A percentile compares a stretch with the other conserved stretches of the same genome.
These are phyloP conservation scores for Zalaria obscura DNA, from an alignment of 2,329 filamentous ascomycete genomes.

Conservation along the genomic window DNA sequence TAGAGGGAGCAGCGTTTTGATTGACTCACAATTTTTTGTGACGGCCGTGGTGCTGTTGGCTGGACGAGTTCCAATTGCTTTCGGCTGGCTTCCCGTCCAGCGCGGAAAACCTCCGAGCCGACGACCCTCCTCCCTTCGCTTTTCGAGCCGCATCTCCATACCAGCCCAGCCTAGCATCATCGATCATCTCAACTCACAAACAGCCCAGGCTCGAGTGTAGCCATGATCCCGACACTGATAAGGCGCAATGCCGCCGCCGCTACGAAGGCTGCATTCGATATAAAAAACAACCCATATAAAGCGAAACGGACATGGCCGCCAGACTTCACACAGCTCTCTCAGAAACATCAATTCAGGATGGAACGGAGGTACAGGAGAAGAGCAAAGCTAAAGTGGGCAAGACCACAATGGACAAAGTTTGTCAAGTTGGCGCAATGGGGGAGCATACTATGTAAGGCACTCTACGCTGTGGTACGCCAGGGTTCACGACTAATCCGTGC, in stretches of 20 bases:
- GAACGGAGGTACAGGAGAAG: conserved; percentile 68
- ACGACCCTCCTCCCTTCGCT: too few relatives aligned
- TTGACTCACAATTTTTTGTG: conserved; percentile 1
- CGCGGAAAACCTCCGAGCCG: not conserved
- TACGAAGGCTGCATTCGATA: conserved; percentile 18
- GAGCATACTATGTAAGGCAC: conserved; percentile 40
- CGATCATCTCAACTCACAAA: not conserved
- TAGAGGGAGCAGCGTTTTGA: conserved; percentile 2
- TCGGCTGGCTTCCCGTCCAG: not conserved
- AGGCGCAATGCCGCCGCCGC: conserved; percentile 23
- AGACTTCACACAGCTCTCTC: conserved; percentile 54
- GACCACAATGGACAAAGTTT: conserved; percentile 51
- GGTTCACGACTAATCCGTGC: not conserved
- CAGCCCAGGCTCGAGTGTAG: not conserved
- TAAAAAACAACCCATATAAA: conserved; percentile 44
- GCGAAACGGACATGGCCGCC: conserved; percentile 67
- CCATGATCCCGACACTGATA: conserved; percentile 34
- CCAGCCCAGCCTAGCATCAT: not conserved
- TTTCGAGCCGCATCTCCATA: not conserved
- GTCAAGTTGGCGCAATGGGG: conserved; percentile 51
- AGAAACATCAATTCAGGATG: conserved; percentile 61
- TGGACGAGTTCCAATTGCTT: not conserved
- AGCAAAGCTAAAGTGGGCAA: conserved; percentile 44
- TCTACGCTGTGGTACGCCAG: too few relatives aligned
- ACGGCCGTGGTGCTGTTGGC: not conserved